Base-by-base conservation (phyloP, 108 stramenopile species). In the Parmales sp. region DNA sequence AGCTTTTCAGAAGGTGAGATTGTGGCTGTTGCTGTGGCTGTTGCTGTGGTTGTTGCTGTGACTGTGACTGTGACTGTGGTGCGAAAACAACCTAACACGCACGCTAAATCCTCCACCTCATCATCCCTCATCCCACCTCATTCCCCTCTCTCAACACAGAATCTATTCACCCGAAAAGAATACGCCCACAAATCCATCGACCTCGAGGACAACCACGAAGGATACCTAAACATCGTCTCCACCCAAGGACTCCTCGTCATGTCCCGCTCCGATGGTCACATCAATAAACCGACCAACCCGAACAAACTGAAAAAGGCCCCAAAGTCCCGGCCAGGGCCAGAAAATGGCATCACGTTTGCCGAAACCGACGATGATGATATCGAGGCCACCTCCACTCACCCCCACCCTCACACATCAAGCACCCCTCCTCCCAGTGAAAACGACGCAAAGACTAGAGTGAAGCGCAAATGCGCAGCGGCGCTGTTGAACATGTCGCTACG, bases 401-500 rank as follows among this genome's bases (percentile, higher is more conserved):
- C 4, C 46, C 4, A 48, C 4, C 11, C 23, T 6, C n/a, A 50
- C 29, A 60, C 2, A 23, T 60, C 9, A 19, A 23, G 13, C 54
- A 5, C 25, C 46, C 46, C 46, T 13, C 2, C 46, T 4, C 31
- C 29, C 13, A 16, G 1, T 23, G n/a, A 34, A 4, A 34, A 60
- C 54, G 54, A 60, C 54, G 13, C n/a, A 16, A 60, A 60, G 54
- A 60, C 36, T 5, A 60, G 54, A 20, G 54, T 60, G 29, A 60
- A 60, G 54, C 26, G 66, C n/a, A 67, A 67, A 36, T 67, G 66
- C 23, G 28, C 45, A 1, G 39, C 20, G 5, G 66, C 66, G 1
- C 45, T 67, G 20, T 22, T 67, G 2, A 67, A 67, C 66, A 67
- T 67, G 66, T 67, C 66, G 1, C 7, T 23, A 13, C 45, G 48